These are phyloP conservation scores for Cytidiella melzeri DNA, from an alignment of 768 basidiomycete genomes.

Conservation along the genomic window DNA sequence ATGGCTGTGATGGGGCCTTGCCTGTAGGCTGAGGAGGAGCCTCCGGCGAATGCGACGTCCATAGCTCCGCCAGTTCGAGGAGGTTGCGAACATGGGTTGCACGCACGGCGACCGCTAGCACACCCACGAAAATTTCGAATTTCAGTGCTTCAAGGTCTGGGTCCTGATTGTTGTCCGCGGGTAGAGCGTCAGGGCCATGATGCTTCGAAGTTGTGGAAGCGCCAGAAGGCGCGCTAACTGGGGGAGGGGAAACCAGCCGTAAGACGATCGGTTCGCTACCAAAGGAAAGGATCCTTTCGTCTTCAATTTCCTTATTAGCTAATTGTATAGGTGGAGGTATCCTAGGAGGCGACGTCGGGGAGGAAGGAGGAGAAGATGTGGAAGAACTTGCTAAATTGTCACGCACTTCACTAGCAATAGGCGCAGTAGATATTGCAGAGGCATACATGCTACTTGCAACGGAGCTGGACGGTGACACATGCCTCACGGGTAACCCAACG, in stretches of 20 bases:
- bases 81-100: conserved; percentile 53
- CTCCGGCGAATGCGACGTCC: conserved; percentile 15
- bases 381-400: neutral
- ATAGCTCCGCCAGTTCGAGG: conserved; percentile 27
- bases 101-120: conserved; percentile 48
- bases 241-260: conserved; percentile 43
- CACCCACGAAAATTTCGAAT: conserved; percentile 40
- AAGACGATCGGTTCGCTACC: conserved; percentile 57
- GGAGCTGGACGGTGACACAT: conserved; percentile 32
- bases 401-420: neutral
- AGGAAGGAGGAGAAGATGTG: neutral
- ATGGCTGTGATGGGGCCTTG: conserved; percentile 14
- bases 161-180: neutral
- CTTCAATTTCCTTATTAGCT: conserved; percentile 19
- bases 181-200: neutral
- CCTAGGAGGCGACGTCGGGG: neutral
- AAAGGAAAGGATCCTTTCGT: conserved; percentile 53
- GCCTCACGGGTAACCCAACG: conserved; percentile 42
- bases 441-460: conserved; percentile 69
- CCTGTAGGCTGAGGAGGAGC: neutral
- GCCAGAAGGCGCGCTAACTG: conserved; percentile 10
- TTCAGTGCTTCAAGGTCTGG: conserved; percentile 8
- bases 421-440: conserved; percentile 51
- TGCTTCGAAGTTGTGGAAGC: neutral
- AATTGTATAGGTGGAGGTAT: neutral